Evolutionary conservation across 352 stramenopile genomes (phyloP).

Genomic region (Aphanomyces stellatus): DNA sequence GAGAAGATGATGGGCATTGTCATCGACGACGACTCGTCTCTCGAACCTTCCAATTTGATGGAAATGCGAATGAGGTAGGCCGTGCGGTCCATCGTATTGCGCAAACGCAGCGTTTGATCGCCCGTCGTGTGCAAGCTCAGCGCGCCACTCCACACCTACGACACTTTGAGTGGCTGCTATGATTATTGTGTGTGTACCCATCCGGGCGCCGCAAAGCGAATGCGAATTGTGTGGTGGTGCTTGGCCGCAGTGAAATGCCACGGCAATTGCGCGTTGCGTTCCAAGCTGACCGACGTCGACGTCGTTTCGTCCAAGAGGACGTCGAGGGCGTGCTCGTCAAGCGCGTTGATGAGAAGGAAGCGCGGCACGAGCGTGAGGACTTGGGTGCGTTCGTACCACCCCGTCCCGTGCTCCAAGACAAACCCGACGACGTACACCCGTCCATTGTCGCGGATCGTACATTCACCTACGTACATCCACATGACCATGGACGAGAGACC

Average conservation of each 20-base stretch:
- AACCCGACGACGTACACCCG: conserved; percentile 45
- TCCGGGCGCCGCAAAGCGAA: conserved; percentile 14
- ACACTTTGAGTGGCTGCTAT: neutral
- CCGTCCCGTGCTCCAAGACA: conserved; percentile 63
- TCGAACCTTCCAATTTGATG: conserved; percentile 70
- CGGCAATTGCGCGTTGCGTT: conserved; percentile 1
- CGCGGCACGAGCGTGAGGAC: conserved; percentile 80
- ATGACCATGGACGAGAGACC: neutral
- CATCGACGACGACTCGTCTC: conserved; percentile 76
- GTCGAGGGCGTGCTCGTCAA: conserved; percentile 22
- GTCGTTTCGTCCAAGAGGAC: conserved; percentile 12
- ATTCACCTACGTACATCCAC: neutral
- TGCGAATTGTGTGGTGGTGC: conserved; percentile 1
- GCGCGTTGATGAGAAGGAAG: conserved; percentile 80
- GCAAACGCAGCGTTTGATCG: conserved; percentile 75
- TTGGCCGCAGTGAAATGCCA: conserved; percentile 4
- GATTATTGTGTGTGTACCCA: neutral
- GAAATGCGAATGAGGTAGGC: conserved; percentile 70
- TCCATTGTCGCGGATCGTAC: conserved; percentile 2
- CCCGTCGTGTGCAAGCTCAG: conserved; percentile 65
- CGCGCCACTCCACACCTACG: conserved; percentile 57
- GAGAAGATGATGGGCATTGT: conserved; percentile 5
- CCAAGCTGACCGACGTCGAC: neutral
- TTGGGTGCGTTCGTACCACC: conserved; percentile 75
- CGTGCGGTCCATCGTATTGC: conserved; percentile 69